Evolutionary conservation across 805 yeast species (phyloP).

Genomic region (Maudiozyma serrabonitensis): DNA sequence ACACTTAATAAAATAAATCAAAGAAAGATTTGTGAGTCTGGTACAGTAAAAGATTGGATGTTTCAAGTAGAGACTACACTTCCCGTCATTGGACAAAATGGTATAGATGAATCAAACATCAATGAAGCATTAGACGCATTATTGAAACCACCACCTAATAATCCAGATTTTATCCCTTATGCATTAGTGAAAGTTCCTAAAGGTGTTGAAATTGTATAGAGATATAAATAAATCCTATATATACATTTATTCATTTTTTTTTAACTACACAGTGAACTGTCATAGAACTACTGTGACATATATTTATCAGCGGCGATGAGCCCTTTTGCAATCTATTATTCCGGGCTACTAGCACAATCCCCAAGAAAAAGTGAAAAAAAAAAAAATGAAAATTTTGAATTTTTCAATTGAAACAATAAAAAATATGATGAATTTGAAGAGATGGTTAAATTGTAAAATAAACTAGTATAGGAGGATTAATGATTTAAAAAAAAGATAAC

Average conservation of each 20-base stretch:
- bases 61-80: constrained; percentile 2
- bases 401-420: too few species aligned
- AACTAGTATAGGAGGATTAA: too few species aligned
- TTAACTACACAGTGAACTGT: neutral
- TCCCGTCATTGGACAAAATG: neutral
- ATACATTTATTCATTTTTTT: neutral
- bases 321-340: too few species aligned
- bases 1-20: neutral
- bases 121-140: neutral
- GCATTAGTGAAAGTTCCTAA: neutral
- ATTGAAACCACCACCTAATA: neutral
- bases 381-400: too few species aligned
- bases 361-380: too few species aligned
- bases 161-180: neutral
- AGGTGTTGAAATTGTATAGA: neutral
- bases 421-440: too few species aligned
- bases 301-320: too few species aligned
- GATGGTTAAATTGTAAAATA: too few species aligned
- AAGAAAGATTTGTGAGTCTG: neutral
- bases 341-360: too few species aligned
- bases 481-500: too few species aligned
- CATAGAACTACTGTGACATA: too few species aligned
- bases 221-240: neutral
- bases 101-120: neutral
- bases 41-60: constrained; percentile 15